Evolutionary conservation across 2,329 filamentous ascomycete species (phyloP).

Genomic region (Aspergillus fructus): DNA sequence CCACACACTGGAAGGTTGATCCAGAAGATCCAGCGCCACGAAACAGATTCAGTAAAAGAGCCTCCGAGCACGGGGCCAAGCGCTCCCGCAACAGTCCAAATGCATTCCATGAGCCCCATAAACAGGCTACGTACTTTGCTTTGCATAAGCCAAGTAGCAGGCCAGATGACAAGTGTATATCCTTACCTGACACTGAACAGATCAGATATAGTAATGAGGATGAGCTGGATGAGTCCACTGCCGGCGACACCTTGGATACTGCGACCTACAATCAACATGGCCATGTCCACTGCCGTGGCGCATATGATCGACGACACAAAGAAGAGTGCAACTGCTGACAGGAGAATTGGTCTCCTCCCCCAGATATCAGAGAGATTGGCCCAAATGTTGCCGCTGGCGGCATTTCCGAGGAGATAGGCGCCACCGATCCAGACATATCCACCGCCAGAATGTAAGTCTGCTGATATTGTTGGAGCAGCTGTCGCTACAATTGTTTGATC

Average conservation of each 20-base stretch:
- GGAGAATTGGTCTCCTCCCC: constrained; percentile 47
- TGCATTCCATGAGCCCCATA: constrained; percentile 52
- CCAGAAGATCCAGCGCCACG: constrained; percentile 58
- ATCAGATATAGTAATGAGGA: constrained; percentile 56
- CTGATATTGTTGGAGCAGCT: constrained; percentile 59
- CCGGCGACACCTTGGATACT: constrained; percentile 56
- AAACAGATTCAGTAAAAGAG: constrained; percentile 42
- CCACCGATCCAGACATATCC: constrained; percentile 79
- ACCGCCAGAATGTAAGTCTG: constrained; percentile 62
- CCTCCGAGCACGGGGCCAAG: constrained; percentile 56
- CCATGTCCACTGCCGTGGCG: constrained; percentile 48
- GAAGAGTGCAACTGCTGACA: constrained; percentile 51
- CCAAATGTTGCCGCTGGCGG: constrained; percentile 70
- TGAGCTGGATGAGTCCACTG: constrained; percentile 53
- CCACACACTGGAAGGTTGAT: constrained; percentile 56
- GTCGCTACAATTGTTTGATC: constrained; percentile 60
- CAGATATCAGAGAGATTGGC: constrained; percentile 49
- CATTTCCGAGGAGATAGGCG: constrained; percentile 69
- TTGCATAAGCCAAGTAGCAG: background rate
- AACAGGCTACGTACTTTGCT: constrained; percentile 48
- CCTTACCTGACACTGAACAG: constrained; percentile 51
- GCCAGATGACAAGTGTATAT: background rate
- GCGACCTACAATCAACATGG: constrained; percentile 54
- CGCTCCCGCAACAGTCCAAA: constrained; percentile 57
- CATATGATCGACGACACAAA: constrained; percentile 52